These are phyloP conservation scores for Lophiostoma macrostomum DNA, from an alignment of 495 filamentous ascomycete species.

Conservation along the genomic window DNA sequence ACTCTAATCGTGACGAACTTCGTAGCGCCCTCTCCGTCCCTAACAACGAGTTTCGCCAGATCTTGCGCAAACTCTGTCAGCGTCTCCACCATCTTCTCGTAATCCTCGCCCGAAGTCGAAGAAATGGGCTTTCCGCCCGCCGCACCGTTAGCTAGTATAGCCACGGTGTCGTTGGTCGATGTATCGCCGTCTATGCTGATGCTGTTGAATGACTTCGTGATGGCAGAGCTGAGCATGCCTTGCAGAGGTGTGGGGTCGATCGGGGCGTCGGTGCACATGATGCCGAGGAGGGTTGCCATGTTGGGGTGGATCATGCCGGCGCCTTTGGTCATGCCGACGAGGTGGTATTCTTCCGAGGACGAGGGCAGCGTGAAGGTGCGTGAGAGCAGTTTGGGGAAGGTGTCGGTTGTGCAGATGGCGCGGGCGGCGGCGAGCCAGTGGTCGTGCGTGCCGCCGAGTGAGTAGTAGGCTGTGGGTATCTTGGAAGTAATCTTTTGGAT, in stretches of 20 bases:
- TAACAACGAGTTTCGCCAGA: conserved; percentile 87
- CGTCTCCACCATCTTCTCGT: conserved; percentile 60
- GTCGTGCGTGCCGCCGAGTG: conserved; percentile 69
- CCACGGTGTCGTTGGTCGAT: conserved; percentile 94
- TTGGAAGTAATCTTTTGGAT: conserved; percentile 83
- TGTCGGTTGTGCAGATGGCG: conserved; percentile 98
- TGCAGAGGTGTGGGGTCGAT: conserved; percentile 67
- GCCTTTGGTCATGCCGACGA: conserved; percentile 96
- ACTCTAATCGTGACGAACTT: conserved; percentile 97
- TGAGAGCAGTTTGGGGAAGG: conserved; percentile 94
- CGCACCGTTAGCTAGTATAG: conserved; percentile 89
- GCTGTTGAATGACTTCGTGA: conserved; percentile 88
- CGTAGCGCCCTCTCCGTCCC: conserved; percentile 95
- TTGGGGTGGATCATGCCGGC: conserved; percentile 99
- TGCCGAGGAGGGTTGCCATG: conserved; percentile 94
- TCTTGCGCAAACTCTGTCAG: conserved; percentile 76
- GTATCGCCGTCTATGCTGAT: conserved; percentile 97
- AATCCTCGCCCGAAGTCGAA: conserved; percentile 57
- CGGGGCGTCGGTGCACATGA: conserved; percentile 90
- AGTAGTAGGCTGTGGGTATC: conserved; percentile 70
- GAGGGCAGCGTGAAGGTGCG: conserved; percentile 81
- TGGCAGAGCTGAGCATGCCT: conserved; percentile 67
- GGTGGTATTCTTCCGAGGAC: conserved; percentile 70
- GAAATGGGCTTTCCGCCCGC: conserved; percentile 60
- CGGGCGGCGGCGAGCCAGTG: conserved; percentile 84